Percentiles rank a stretch among this genome's conserved stretches.
Evolutionary conservation across 192 early-diverging fungal genomes (phyloP).

Genomic region (Backusella parvicylindrica): DNA sequence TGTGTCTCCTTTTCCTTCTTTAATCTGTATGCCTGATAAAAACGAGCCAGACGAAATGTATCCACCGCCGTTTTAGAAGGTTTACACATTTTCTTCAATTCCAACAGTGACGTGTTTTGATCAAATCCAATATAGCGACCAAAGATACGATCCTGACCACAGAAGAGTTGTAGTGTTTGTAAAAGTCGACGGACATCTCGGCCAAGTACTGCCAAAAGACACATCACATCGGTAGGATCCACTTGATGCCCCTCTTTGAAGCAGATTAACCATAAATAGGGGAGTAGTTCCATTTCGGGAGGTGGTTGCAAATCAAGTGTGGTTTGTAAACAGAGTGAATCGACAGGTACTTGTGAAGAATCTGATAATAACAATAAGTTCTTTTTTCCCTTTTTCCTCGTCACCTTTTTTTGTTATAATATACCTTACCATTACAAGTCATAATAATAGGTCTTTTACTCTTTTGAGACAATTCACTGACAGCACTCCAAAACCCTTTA

Average conservation of each 20-base stretch:
- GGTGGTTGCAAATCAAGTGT: conserved; percentile 11
- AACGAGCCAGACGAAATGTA: neutral
- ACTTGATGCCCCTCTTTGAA: conserved; percentile 20
- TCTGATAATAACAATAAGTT: neutral
- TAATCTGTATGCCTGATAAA: neutral
- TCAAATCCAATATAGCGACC: conserved; percentile 5
- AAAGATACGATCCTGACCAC: conserved; percentile 1
- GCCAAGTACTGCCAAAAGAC: conserved; percentile 11
- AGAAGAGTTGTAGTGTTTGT: conserved; percentile 16
- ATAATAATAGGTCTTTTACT: conserved; percentile 80
- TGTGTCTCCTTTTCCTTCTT: neutral
- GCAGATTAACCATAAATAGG: conserved; percentile 24
- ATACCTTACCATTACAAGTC: conserved; percentile 62
- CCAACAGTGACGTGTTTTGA: neutral
- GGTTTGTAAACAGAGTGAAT: conserved; percentile 7
- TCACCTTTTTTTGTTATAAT: neutral
- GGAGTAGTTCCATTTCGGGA: neutral
- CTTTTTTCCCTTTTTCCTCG: neutral
- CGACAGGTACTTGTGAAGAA: conserved; percentile 6
- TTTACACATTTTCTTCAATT: neutral
- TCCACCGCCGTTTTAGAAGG: neutral
- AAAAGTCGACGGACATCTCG: conserved; percentile 21
- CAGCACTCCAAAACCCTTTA: conserved; percentile 70
- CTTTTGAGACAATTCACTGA: conserved; percentile 63
- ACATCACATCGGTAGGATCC: conserved; percentile 16